A percentile compares a stretch with the other conserved stretches of the same genome.
Conservation (phyloP, 1,139 yeast species). For the Suhomyces atakaporum region DNA sequence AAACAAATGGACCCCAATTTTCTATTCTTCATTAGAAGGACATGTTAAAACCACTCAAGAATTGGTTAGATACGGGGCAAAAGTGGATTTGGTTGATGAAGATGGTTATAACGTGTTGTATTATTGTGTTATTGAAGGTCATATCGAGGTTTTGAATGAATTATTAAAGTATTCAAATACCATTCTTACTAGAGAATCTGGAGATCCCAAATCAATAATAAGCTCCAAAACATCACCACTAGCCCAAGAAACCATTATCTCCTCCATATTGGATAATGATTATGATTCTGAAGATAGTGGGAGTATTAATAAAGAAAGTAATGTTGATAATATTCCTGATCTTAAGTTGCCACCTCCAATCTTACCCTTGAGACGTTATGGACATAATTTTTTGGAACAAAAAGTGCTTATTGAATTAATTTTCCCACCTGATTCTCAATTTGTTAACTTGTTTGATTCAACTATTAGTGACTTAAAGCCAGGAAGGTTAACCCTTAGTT, state of each 20-base stretch:
- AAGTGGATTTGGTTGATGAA: conserved; percentile 72
- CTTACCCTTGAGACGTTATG: conserved; percentile 87
- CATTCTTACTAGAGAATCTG: conserved; percentile 11
- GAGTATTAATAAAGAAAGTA: conserved; percentile 29
- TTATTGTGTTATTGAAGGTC: conserved; percentile 94
- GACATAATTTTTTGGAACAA: conserved; percentile 91
- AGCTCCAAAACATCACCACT: conserved; percentile 5
- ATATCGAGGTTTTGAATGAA: conserved; percentile 73
- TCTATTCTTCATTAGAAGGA: conserved; percentile 88
- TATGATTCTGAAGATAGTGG: conserved; percentile 46
- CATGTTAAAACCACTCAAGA: conserved; percentile 70
- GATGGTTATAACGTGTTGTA: conserved; percentile 82
- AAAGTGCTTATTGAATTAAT: conserved; percentile 79
- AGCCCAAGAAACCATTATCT: conserved; percentile 5
- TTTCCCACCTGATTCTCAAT: conserved; percentile 56
- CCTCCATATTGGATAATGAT: conserved; percentile 25
- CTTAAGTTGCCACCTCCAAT: conserved; percentile 94
- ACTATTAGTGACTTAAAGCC: conserved; percentile 45
- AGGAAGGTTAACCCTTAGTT: conserved; percentile 72
- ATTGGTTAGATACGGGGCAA: conserved; percentile 72
- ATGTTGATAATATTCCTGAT: conserved; percentile 80
- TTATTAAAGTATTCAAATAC: conserved; percentile 39
- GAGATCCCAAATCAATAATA: conserved; percentile 4
- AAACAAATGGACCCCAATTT: conserved; percentile 92
- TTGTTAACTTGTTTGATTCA: conserved; percentile 55